Evolutionary conservation across 768 basidiomycete genomes (phyloP), one percentile per base, ranked within the genome.

Genomic region (Melanogaster broomeanus): DNA sequence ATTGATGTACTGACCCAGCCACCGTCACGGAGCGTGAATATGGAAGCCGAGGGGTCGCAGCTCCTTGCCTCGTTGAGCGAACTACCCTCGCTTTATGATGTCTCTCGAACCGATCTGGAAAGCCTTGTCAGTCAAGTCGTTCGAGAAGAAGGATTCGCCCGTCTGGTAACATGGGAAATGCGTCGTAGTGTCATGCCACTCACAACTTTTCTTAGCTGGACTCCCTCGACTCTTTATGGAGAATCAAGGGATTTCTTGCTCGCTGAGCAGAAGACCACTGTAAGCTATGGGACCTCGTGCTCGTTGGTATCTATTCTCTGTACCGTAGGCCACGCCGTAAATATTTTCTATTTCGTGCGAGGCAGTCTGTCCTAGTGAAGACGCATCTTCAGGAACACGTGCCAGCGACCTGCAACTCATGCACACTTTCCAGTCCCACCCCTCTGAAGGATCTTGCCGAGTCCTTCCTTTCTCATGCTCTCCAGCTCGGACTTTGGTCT

Each of bases 401-500:
- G 15, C 81, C 82, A 42, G 66, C 73, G 19, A 85, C 77, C 62
- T 86, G 86, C 46, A 82, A 56, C 16, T 88, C 87, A 61, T 88
- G 84, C 22, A 86, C 81, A 58, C 81, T 88, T 65, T 78, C 69
- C 58, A 88, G 68, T 22, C 78, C 88, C 9, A 92, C 88, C 18
- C 72, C 77, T 43, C 74, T 69, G n/a, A 56, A 94, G 64, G 30
- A 94, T 85, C 51, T 75, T 82, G 8, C 76, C 73, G 24, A 89
- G 71, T 1, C 83, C 80, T 66, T 86, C 84, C 51, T 72, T 68
- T 67, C 81, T 81, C 37, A 97, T 78, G 2, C 77, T 80, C 49
- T 84, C 81, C 44, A 92, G 66, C 70, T 95, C 92, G 18, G 77
- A 77, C 48, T 88, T n/a, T 82, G 56, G 87, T 92, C 74, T 88